Evolutionary conservation across 2,329 filamentous ascomycete genomes (phyloP), one percentile per base, ranked within the genome.

Genomic region (Calonectria hongkongensis): DNA sequence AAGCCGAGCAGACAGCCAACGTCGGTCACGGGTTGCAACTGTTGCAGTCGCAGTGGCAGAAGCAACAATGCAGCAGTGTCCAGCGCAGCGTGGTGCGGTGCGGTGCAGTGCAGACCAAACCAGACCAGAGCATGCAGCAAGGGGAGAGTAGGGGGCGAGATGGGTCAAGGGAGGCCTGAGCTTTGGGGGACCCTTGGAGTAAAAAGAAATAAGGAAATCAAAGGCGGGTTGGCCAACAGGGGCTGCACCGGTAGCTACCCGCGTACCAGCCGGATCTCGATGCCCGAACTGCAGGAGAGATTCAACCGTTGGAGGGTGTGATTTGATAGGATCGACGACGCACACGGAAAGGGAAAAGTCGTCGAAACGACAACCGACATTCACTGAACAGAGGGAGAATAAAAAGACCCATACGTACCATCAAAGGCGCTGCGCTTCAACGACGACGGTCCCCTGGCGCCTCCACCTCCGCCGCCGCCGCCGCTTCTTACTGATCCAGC

Each of bases 401-500:
- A 66, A 51, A 75, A 68, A 66, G 39, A n/a, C 27, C 66, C 47
- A 72, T 74, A 82, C 86, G 79, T 86, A 91, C 90, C 90, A 84
- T 92, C 89, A 85, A 92, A 92, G 45, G 89, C 89, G 76, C 87
- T 90, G 79, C 90, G 86, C 84, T 92, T 92, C 68, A 91, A 47
- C 51, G 68, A 82, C 33, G 84, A 85, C 78, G 74, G 75, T 45
- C 77, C 81, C 79, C 79, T 79, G 63, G 71, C 75, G 62, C 70
- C 68, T 64, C 72, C 72, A 33, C 69, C 72, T 18, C 71, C 73
- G 64, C 76, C 75, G 72, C 82, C 84, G 73, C 85, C 84, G 65
- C 83, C 83, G 60, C 84, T 81, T 72, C 86, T 86, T 54, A 79
- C 85, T 70, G 88, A 89, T 48, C 85, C 85, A 66, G 88, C 86